Base-by-base conservation (phyloP, 2,329 filamentous ascomycete species). In the Zalaria sp. region DNA sequence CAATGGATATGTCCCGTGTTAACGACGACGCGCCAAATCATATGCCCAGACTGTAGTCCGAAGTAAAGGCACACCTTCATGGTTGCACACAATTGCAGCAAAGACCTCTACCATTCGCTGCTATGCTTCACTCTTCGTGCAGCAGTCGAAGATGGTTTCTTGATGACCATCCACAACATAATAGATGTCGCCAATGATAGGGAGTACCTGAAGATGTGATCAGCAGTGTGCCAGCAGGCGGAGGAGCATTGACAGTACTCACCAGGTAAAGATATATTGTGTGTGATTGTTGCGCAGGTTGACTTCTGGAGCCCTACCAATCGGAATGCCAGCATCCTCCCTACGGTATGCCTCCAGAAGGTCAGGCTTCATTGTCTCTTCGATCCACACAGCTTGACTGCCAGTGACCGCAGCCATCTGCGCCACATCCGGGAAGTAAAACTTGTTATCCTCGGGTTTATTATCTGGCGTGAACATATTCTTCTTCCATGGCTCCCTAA, bases 181-280 rank as follows among this genome's bases (percentile, higher is more conserved):
- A 98, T 75, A 8, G 85, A 79, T 34, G 91, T 98, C 43, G 88
- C 88, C 34, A 81, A 62, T 43, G 78, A 81, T 48, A 93, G 73
- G 47, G 83, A 84, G 57, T 93, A 95, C 87, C 87, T 94, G 51
- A 27, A 10, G n/a, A 27, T 29, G 25, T 28, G 37, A 26, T 37
- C 11, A 40, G 8, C n/a, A 34, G 25, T 26, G 29, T 25, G 18
- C 34, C 25, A 27, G 25, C 36, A 38, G 11, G n/a, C n/a, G 2
- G 2, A 18, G 18, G 18, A 8, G 25, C 18, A 25, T 7, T 27
- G 9, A 42, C 9, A 34, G 31, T 34, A 64, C 79, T 57, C 76
- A 96, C 91, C 91, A 98, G 51, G 91, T 98, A 62, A 95, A 91
- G 52, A 98, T 98, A 63, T 98, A 98, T 69, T 96, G 91, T 49